Base-by-base conservation (phyloP, 2,329 filamentous ascomycete genomes). In the Ophidiomyces ophidiicola region DNA sequence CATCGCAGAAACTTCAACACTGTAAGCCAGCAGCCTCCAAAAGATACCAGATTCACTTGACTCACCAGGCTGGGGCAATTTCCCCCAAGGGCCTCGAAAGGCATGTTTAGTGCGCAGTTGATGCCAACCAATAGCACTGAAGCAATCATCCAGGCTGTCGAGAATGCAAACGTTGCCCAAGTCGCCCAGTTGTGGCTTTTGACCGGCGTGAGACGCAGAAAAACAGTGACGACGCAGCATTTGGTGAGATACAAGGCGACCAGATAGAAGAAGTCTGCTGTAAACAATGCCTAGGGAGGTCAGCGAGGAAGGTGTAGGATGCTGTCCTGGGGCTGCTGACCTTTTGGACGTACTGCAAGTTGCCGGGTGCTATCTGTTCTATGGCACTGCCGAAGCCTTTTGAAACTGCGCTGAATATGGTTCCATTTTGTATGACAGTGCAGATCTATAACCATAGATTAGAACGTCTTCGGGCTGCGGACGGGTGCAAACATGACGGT, bases 161-260 rank as follows among this genome's bases (percentile, higher is more conserved):
- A 60, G 0, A 55, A 44, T 3, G 39, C 54, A 2, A 69, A 48
- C 6, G 60, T 58, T 1, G 46, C 46, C 46, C 55, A 59, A 3
- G 62, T 57, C 2, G 54, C 50, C 7, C 53, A 37, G 5, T 56
- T 55, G 46, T 70, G 67, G 4, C 45, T 47, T 36, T 58, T 59
- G 18, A 63, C 56, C 5, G 64, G 64, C 3, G 65, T 65, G n/a
- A 70, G 53, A 3, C 66, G 64, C n/a, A 65, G 50, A 38, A 67
- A 61, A 10, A 70, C 59, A 11, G 62, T 55, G 6, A 61, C 54
- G 25, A 66, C 52, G n/a, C 58, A 58, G 41, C 51, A 54, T 46
- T 66, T 65, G 11, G 60, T 63, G n/a, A 67, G 52, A 44, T 61
- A 66, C 12, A 68, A 45, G 1, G 59, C 54, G 21, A 64, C 30